Evolutionary conservation across 352 stramenopile genomes (phyloP).

Genomic region (Stephanocyclus meneghinianus): DNA sequence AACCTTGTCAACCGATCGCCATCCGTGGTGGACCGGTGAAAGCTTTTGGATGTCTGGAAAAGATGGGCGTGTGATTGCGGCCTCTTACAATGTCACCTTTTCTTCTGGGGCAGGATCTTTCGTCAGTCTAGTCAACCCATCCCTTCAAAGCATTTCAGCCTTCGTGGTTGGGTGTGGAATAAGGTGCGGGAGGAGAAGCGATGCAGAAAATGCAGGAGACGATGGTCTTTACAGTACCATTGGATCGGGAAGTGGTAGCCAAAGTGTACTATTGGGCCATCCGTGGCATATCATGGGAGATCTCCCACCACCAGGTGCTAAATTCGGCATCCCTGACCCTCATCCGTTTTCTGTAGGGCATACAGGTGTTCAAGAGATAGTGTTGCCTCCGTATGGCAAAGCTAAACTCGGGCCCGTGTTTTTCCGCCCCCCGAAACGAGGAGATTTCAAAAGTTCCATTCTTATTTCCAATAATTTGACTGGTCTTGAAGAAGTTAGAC

Average conservation of each 20-base stretch:
- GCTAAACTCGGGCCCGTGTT: slow-evolving; percentile 76
- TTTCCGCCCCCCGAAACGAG: slow-evolving; percentile 73
- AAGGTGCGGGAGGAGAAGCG: slow-evolving; percentile 66
- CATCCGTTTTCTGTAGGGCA: slow-evolving; percentile 71
- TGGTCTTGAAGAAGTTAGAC: slow-evolving; percentile 72
- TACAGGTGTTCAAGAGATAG: slow-evolving; percentile 63
- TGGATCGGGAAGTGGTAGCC: slow-evolving; percentile 60
- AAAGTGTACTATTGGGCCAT: slow-evolving; percentile 8
- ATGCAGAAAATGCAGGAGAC: slow-evolving; percentile 42
- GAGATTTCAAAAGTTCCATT: slow-evolving; percentile 62
- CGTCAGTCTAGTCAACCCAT: slow-evolving; percentile 71
- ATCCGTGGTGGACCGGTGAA: slow-evolving; percentile 62
- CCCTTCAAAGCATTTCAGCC: slow-evolving; percentile 65
- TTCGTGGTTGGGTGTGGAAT: slow-evolving; percentile 75
- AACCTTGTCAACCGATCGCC: slow-evolving; percentile 24
- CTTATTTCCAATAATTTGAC: slow-evolving; percentile 82
- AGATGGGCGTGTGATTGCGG: slow-evolving; percentile 65
- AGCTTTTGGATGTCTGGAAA: slow-evolving; percentile 71
- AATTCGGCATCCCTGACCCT: slow-evolving; percentile 46
- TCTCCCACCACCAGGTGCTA: slow-evolving; percentile 12
- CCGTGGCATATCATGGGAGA: slow-evolving; percentile 13
- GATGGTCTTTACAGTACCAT: slow-evolving; percentile 66
- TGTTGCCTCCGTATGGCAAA: slow-evolving; percentile 70
- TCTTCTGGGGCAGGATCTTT: slow-evolving; percentile 64
- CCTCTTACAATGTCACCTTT: slow-evolving; percentile 79